Evolutionary conservation across 164 flowering plant genomes (phyloP).

Genomic region (Cinnamomum chago): DNA sequence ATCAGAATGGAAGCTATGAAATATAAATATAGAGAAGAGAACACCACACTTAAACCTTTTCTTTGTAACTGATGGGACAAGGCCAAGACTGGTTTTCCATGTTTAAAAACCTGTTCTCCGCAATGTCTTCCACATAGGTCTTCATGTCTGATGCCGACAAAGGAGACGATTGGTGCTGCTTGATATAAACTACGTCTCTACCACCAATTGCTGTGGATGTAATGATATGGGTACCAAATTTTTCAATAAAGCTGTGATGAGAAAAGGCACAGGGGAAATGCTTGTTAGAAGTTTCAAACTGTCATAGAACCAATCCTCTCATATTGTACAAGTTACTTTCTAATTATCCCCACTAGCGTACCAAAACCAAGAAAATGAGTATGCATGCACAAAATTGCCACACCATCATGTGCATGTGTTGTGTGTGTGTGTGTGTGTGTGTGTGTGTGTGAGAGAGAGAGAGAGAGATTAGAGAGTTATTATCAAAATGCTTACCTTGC

Average conservation of each 20-base stretch:
- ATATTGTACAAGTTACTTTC: no score
- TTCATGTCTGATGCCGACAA: constrained; percentile 62
- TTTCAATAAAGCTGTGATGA: constrained; percentile 71
- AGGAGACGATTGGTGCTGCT: constrained; percentile 67
- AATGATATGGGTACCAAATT: constrained; percentile 82
- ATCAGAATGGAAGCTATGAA: no score
- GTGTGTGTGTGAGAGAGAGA: no score
- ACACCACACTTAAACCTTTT: constrained; percentile 53
- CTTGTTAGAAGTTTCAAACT: no score
- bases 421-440: no score
- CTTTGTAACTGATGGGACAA: constrained; percentile 57
- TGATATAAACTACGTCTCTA: constrained; percentile 72
- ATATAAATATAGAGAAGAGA: constrained; percentile 6
- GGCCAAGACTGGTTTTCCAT: constrained; percentile 41
- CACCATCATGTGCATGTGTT: no score
- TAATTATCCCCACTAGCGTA: no score
- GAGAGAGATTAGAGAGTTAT: no score
- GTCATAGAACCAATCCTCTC: not conserved
- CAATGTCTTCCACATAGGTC: constrained; percentile 66
- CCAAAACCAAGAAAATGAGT: no score
- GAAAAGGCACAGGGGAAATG: not conserved
- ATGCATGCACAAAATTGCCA: no score
- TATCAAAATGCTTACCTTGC: constrained; percentile 43
- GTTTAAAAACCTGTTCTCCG: constrained; percentile 62
- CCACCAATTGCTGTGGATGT: constrained; percentile 83